Percentiles rank a stretch among this genome's conserved stretches.
These are phyloP conservation scores for Puccinia hordei DNA, from an alignment of 1,284 basidiomycete genomes.

Conservation along the genomic window DNA sequence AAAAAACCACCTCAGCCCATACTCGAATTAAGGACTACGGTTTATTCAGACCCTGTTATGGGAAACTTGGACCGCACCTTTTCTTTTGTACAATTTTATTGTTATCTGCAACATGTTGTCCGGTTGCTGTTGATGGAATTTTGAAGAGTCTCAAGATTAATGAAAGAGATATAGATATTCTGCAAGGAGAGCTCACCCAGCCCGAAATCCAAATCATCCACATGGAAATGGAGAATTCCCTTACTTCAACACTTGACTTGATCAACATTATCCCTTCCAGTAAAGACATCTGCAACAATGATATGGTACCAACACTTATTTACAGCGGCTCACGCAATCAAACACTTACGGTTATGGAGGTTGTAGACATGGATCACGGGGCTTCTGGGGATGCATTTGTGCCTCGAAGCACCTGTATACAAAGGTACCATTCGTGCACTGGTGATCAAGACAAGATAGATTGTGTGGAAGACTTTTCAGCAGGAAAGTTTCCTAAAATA, in stretches of 20 bases:
- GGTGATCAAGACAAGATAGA: slow-evolving; percentile 2
- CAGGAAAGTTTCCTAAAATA: background rate
- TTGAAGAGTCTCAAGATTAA: background rate
- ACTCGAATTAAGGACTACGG: too few species aligned
- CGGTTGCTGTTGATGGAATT: slow-evolving; percentile 6
- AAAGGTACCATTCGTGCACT: slow-evolving; percentile 5
- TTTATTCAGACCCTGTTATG: slow-evolving; percentile 10
- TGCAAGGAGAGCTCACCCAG: background rate
- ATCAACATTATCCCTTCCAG: background rate
- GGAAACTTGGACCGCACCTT: background rate
- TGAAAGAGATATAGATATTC: background rate
- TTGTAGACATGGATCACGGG: background rate
- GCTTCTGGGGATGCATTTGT: background rate
- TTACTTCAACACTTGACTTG: background rate
- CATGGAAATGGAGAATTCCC: background rate
- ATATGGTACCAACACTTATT: background rate
- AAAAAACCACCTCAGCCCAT: too few species aligned
- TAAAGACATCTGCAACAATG: background rate
- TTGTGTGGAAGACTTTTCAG: background rate
- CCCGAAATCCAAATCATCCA: slow-evolving; percentile 16
- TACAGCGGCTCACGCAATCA: slow-evolving; percentile 8
- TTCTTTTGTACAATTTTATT: background rate
- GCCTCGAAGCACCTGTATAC: background rate
- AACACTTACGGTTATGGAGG: slow-evolving; percentile 2
- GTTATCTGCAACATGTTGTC: slow-evolving; percentile 8